A percentile compares a stretch with the other conserved stretches of the same genome.
Evolutionary conservation across 257 asterid species (phyloP).

Genomic region (Leptodermis oblonga): DNA sequence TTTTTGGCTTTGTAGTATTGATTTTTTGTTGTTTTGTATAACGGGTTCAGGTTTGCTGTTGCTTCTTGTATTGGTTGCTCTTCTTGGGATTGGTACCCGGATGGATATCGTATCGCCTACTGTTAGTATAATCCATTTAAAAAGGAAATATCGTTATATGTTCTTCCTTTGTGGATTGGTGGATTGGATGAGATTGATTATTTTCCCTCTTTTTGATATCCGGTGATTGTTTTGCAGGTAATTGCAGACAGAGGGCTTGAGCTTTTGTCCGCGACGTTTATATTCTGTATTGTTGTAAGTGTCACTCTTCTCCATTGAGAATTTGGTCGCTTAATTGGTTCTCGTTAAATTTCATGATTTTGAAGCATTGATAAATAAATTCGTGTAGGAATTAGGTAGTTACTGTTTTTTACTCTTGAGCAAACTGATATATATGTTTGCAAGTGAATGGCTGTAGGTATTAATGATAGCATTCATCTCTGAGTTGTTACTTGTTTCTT

Average conservation of each 20-base stretch:
- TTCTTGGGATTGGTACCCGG: conserved; percentile 70
- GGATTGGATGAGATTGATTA: not conserved
- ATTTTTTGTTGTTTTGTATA: not conserved
- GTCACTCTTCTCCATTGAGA: conserved; percentile 1
- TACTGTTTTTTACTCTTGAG: no score
- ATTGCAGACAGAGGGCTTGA: conserved; percentile 91
- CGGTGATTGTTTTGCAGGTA: conserved; percentile 54
- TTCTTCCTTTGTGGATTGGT: not conserved
- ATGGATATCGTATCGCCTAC: conserved; percentile 59
- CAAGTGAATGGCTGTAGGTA: not conserved
- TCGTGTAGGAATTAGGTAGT: not conserved
- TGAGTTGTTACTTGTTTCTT: not conserved
- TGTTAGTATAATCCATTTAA: conserved; percentile 38
- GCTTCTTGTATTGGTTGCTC: conserved; percentile 47
- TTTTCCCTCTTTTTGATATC: no score
- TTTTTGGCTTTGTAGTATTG: not conserved
- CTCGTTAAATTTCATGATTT: not conserved
- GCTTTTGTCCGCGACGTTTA: conserved; percentile 68
- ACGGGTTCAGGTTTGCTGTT: conserved; percentile 45
- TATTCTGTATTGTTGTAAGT: conserved; percentile 73
- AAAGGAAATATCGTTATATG: not conserved
- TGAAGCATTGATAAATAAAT: not conserved
- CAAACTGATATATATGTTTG: no score
- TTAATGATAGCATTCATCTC: not conserved
- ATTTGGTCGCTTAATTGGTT: not conserved